These are phyloP conservation scores for Hura crepitans DNA, from an alignment of 441 rosid genomes.

Conservation along the genomic window DNA sequence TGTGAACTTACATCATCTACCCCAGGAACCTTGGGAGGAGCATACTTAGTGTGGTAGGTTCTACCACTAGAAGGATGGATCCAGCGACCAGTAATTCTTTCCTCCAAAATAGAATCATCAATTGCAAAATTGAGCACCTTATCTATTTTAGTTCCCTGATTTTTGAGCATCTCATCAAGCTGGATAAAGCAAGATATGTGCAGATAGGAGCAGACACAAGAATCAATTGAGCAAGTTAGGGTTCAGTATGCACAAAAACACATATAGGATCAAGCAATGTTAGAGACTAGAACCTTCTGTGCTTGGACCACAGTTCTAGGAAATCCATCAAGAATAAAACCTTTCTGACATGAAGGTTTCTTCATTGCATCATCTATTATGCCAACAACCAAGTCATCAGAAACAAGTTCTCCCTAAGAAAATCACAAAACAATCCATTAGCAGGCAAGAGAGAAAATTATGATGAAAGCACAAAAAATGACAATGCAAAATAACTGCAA, in stretches of 20 bases:
- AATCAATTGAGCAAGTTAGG: background rate
- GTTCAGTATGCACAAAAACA: background rate
- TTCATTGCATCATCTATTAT: slow-evolving; percentile 92
- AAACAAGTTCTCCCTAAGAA: slow-evolving; percentile 84
- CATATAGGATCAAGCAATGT: background rate
- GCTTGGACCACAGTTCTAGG: slow-evolving; percentile 94
- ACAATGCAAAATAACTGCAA: background rate
- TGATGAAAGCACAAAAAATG: background rate
- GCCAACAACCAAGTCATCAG: slow-evolving; percentile 91
- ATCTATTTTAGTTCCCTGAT: slow-evolving; percentile 66
- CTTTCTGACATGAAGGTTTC: slow-evolving; percentile 88
- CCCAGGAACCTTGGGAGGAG: slow-evolving; percentile 86
- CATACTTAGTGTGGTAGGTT: slow-evolving; percentile 74
- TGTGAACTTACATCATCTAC: slow-evolving; percentile 72
- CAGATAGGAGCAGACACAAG: slow-evolving; percentile 12
- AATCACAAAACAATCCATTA: slow-evolving; percentile 18
- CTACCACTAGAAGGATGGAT: slow-evolving; percentile 94
- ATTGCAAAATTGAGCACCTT: slow-evolving; percentile 87
- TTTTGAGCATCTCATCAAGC: slow-evolving; percentile 95
- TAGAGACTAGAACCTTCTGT: slow-evolving; percentile 56
- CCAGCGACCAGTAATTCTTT: slow-evolving; percentile 96
- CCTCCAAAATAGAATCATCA: slow-evolving; percentile 87
- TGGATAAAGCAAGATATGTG: slow-evolving; percentile 26
- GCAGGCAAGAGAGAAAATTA: slow-evolving; percentile 14
- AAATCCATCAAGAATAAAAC: slow-evolving; percentile 95